Conservation (phyloP, 768 basidiomycete species). For the Serendipita indica region DNA sequence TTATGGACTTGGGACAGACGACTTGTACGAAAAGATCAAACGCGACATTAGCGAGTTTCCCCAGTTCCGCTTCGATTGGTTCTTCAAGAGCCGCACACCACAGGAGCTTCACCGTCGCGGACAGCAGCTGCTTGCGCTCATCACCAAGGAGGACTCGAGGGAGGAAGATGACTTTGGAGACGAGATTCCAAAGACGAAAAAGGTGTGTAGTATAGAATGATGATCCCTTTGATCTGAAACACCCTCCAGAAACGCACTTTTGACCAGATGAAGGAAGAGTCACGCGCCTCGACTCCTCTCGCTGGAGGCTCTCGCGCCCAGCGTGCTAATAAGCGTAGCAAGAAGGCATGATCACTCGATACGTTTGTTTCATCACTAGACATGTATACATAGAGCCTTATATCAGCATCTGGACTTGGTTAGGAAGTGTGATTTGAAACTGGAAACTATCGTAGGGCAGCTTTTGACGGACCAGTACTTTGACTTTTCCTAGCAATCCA, state of each 20-base stretch:
- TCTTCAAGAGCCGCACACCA: slow-evolving; percentile 84
- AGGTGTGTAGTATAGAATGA: background rate
- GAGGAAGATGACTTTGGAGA: slow-evolving; percentile 51
- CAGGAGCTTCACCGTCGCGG: slow-evolving; percentile 81
- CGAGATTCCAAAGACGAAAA: slow-evolving; percentile 36
- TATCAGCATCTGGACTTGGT: background rate
- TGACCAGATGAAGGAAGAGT: slow-evolving; percentile 8
- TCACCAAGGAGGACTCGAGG: slow-evolving; percentile 66
- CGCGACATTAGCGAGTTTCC: slow-evolving; percentile 94
- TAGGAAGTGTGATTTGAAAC: background rate
- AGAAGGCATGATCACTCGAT: slow-evolving; percentile 4
- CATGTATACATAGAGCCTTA: background rate
- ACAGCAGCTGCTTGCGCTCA: slow-evolving; percentile 73
- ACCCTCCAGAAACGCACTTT: slow-evolving; percentile 10
- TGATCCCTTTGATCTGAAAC: background rate
- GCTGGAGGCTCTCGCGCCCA: background rate
- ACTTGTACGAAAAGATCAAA: slow-evolving; percentile 91
- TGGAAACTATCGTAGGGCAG: no score
- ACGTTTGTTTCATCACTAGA: background rate
- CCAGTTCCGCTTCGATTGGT: slow-evolving; percentile 96
- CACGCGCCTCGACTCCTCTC: slow-evolving; percentile 1
- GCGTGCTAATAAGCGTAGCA: slow-evolving; percentile 1
- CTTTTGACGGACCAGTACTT: no score
- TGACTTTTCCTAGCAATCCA: no score
- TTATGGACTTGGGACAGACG: slow-evolving; percentile 78